Evolutionary conservation across 176 grass and related monocot genomes (phyloP).

Genomic region (Thinopyrum elongatum): DNA sequence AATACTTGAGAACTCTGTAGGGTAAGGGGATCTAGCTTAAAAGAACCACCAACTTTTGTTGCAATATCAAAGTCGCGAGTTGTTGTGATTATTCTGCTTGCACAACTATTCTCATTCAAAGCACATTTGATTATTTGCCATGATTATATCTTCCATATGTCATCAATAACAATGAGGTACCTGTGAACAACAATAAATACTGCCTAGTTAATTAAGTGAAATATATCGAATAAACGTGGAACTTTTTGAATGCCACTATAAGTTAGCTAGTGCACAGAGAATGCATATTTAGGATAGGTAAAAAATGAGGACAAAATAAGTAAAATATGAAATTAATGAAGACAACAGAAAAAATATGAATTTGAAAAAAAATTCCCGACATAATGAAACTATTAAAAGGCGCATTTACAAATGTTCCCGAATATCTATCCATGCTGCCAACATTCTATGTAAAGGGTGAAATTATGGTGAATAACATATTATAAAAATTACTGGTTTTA

Average conservation of each 20-base stretch:
- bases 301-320: background rate
- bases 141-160: background rate
- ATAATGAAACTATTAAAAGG: too few relatives aligned
- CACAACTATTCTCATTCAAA: background rate
- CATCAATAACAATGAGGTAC: background rate
- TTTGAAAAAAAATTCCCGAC: background rate
- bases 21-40: background rate
- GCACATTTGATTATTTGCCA: background rate
- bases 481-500: background rate
- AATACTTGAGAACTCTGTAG: background rate
- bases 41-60: background rate
- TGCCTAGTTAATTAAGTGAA: background rate
- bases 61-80: background rate
- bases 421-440: background rate
- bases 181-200: background rate
- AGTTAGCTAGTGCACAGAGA: too few relatives aligned
- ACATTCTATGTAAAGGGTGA: background rate
- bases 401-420: background rate
- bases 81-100: conserved; percentile 1
- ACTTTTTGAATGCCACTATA: background rate
- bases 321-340: background rate
- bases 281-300: background rate
- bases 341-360: background rate
- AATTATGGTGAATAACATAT: background rate
- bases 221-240: background rate